Percentiles rank a stretch among this genome's conserved stretches.
Conservation (phyloP, 140 eudicot species). For the Eryngium alpinum region DNA sequence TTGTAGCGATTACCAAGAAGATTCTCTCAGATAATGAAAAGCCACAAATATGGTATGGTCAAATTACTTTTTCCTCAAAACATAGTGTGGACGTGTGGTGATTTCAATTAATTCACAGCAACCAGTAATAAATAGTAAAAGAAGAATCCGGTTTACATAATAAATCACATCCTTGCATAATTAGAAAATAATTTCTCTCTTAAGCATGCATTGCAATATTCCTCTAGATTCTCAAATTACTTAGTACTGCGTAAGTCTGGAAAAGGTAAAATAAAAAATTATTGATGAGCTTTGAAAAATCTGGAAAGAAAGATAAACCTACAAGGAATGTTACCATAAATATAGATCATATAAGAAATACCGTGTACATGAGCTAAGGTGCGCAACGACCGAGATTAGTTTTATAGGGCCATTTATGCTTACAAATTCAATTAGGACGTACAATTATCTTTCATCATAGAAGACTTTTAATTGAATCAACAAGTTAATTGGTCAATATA, state of each 20-base stretch:
- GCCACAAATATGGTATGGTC: conserved; percentile 4
- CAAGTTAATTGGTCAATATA: not conserved
- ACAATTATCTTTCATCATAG: not conserved
- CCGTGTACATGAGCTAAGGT: not conserved
- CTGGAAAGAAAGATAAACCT: not conserved
- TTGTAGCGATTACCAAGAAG: not conserved
- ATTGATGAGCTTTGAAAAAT: not conserved
- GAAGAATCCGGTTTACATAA: not conserved
- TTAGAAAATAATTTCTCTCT: not conserved
- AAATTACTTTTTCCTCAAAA: not conserved
- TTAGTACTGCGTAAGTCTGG: not conserved
- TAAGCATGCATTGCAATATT: not conserved
- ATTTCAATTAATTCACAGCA: not conserved
- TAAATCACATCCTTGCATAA: not conserved
- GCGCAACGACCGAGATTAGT: not conserved
- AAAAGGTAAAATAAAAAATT: not conserved
- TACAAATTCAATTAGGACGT: not conserved
- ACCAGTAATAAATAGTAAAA: not conserved
- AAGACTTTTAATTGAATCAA: not conserved
- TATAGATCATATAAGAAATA: not conserved
- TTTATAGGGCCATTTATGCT: not conserved
- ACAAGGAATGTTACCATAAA: not conserved
- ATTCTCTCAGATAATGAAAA: not conserved
- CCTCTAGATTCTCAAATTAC: not conserved
- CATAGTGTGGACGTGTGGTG: not conserved